Evolutionary conservation across 768 basidiomycete genomes (phyloP), one percentile per base, ranked within the genome.

Genomic region (Phaeotremella skinneri): DNA sequence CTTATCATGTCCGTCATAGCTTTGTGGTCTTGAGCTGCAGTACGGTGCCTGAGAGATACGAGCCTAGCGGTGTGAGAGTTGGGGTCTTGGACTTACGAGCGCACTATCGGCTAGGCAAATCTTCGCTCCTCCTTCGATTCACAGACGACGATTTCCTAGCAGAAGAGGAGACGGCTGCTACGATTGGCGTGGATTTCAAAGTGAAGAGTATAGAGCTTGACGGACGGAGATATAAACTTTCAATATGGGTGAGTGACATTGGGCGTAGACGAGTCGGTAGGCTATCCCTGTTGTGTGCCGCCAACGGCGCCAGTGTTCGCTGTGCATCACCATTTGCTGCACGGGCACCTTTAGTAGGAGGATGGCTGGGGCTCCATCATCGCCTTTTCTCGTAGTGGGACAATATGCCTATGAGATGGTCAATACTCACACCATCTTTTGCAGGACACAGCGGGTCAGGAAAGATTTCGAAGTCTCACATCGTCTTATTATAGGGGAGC

Each of bases 381-480:
- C n/a, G n/a, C n/a, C n/a, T n/a, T n/a, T n/a, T n/a, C n/a, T n/a
- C n/a, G n/a, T n/a, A n/a, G n/a, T n/a, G n/a, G n/a, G n/a, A n/a
- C n/a, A n/a, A n/a, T n/a, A n/a, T n/a, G n/a, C n/a, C n/a, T n/a
- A n/a, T n/a, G n/a, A n/a, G n/a, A n/a, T n/a, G n/a, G n/a, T n/a
- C n/a, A n/a, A n/a, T n/a, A n/a, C n/a, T n/a, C n/a, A n/a, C n/a
- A n/a, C n/a, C 43, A n/a, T n/a, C 14, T 37, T 45, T 16, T 14
- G n/a, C 67, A 92, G 91, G 91, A 96, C 68, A 94, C 91, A 0
- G 91, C 92, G 50, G 94, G 96, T 0, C 94, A 98, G 76, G 96
- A 99, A 78, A 85, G 94, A 4, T 99, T 97, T 74, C 83, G 91
- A 47, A 96, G 93, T 2, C 87, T 99, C 66, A 98, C 96, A 3